Evolutionary conservation across 345 rosid species (phyloP), one percentile per base, ranked within the genome.

Genomic region (Turnera subulata): DNA sequence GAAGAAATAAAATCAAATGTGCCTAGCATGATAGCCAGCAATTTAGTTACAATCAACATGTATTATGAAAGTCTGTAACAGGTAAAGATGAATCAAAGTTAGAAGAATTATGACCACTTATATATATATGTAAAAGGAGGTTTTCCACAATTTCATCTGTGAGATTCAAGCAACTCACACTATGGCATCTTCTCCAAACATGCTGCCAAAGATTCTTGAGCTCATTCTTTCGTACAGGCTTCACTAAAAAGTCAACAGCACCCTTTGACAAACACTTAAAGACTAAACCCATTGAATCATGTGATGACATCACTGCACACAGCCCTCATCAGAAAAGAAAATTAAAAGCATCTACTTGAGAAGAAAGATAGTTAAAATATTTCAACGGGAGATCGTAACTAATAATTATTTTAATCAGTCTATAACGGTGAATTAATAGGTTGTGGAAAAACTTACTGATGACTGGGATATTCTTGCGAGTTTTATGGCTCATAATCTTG

Each of bases 201-300:
- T 93, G 97, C 78, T 87, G 99, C 99, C 99, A 93, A 58, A 93
- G 77, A 71, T 85, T 89, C 63, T 84, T 89, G 51, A 93, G 64
- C 76, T 93, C 99, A 52, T 93, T 93, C 73, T 81, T 89, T 76
- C 99, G 79, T 56, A 93, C 68, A 15, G 99, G 99, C 77, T 93
- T 93, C 18, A 93, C 92, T 50, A 93, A 95, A 76, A 86, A 93
- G 67, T 93, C 97, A 18, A 88, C 88, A 33, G 97, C 90, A 63
- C 97, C 99, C 73, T 80, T 87, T 82, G 83, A 62, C 96, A 93
- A 86, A 64, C 99, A 93, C 59, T 82, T 93, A 58, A 86, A 93
- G 50, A 93, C 99, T 0, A 89, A 82, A 67, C 83, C 77, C 49
- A 89, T 70, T 21, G 97, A 83, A 72, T 93, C 96, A 59, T 87